A percentile compares a stretch with the other conserved stretches of the same genome.
phyloP scores from a whole-genome alignment of 1,139 yeast species.

The Meyerozyma guilliermondii region DNA sequence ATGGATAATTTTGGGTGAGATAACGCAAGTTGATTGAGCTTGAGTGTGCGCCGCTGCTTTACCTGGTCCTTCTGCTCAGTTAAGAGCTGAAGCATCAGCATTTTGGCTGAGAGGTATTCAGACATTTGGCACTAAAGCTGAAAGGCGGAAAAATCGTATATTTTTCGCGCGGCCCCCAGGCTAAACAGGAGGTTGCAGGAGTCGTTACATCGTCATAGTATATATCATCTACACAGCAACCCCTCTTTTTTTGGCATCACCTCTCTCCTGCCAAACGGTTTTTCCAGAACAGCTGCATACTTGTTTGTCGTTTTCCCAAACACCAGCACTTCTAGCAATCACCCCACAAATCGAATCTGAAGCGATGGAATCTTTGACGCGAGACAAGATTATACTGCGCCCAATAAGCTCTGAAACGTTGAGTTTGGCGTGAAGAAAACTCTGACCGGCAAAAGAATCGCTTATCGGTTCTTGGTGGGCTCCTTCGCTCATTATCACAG shows the following conservation, averaged over 20 bases:
- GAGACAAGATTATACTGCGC: constrained; percentile 64
- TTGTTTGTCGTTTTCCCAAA: constrained; percentile 91
- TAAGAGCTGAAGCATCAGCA: constrained; percentile 10
- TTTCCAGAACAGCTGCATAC: constrained; percentile 95
- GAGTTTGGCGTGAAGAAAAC: constrained; percentile 55
- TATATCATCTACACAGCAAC: constrained; percentile 17
- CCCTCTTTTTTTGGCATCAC: constrained; percentile 62
- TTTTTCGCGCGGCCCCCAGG: background rate
- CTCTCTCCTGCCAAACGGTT: constrained; percentile 92
- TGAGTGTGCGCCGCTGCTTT: constrained; percentile 11
- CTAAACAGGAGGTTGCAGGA: background rate
- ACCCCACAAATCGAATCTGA: constrained; percentile 68
- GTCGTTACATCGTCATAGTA: background rate
- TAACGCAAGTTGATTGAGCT: constrained; percentile 9
- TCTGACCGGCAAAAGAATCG: constrained; percentile 51
- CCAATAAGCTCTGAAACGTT: constrained; percentile 69
- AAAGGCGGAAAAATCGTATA: background rate
- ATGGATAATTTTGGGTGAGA: constrained; percentile 3
- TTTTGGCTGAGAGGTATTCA: constrained; percentile 1
- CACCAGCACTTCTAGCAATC: constrained; percentile 93
- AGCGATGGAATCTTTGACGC: constrained; percentile 31
- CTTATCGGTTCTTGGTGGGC: constrained; percentile 34
- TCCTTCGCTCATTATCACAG: constrained; percentile 25
- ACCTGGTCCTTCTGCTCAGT: constrained; percentile 14
- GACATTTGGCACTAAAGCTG: constrained; percentile 1